phyloP scores from a whole-genome alignment of 2,329 filamentous ascomycete species.

The Calonectria pseudoturangicola region DNA sequence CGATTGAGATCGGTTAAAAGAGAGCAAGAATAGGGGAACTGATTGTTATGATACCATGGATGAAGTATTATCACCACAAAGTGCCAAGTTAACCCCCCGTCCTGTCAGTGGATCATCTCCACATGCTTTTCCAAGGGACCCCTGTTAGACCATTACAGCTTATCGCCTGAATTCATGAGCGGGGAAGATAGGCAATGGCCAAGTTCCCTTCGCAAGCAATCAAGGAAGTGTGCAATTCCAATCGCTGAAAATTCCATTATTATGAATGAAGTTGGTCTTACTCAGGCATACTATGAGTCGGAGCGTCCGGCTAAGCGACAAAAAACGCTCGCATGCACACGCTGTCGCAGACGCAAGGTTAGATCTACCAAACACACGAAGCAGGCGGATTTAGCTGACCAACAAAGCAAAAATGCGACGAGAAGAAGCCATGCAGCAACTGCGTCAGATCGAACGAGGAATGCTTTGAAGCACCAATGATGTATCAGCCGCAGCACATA shows the following conservation, averaged over 20 bases:
- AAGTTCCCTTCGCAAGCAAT: neutral
- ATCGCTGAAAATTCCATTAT: neutral
- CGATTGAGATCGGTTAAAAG: no score
- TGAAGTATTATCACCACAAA: no score
- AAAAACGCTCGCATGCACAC: conserved; percentile 4
- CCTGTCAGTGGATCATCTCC: no score
- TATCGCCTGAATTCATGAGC: neutral
- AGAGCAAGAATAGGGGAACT: no score
- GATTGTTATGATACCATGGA: no score
- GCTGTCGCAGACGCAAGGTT: conserved; percentile 9
- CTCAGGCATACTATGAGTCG: neutral
- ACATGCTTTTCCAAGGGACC: no score
- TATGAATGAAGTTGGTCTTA: neutral
- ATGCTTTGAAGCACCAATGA: conserved; percentile 2
- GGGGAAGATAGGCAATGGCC: neutral
- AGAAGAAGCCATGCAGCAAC: conserved; percentile 13
- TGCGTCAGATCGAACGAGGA: conserved; percentile 7
- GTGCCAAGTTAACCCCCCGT: no score
- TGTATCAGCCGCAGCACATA: neutral
- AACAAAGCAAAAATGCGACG: conserved; percentile 10
- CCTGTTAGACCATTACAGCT: neutral
- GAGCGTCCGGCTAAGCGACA: conserved; percentile 1
- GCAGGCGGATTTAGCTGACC: neutral
- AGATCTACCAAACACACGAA: neutral
- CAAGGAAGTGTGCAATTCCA: neutral